Evolutionary conservation across 495 filamentous ascomycete species (phyloP).

Genomic region (Halenospora varia): DNA sequence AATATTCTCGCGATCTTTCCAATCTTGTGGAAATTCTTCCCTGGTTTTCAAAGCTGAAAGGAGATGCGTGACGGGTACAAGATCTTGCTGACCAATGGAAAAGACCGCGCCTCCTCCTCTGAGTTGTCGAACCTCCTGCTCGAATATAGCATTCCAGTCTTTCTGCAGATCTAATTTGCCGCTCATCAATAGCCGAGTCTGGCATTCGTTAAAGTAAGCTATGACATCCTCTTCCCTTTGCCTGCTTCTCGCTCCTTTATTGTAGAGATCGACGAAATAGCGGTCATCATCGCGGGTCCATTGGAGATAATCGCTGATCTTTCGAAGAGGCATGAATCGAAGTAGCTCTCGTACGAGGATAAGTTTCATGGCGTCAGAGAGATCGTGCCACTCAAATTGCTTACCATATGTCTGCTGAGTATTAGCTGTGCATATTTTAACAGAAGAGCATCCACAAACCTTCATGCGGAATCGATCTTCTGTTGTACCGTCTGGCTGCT

Average conservation of each 20-base stretch:
- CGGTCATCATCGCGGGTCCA: neutral
- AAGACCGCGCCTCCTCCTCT: neutral
- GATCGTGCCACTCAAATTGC: conserved; percentile 7
- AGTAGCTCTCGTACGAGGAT: conserved; percentile 7
- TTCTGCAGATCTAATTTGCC: neutral
- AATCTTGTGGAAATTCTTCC: neutral
- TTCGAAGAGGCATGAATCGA: neutral
- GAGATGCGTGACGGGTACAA: neutral
- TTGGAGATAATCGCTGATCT: neutral
- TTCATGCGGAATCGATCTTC: neutral
- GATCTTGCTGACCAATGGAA: neutral
- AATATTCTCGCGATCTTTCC: neutral
- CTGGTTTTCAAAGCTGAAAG: neutral
- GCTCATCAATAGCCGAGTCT: neutral
- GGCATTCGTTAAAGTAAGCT: neutral
- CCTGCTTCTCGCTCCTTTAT: neutral
- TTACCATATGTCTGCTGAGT: neutral
- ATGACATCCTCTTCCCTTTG: neutral
- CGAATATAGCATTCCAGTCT: neutral
- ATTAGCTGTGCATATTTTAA: neutral
- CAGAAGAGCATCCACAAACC: neutral
- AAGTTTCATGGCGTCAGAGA: conserved; percentile 13
- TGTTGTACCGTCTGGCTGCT: neutral
- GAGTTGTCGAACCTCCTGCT: neutral
- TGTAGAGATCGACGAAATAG: conserved; percentile 1